Evolutionary conservation across 345 rosid genomes (phyloP).

Genomic region (Euphorbia peplus): DNA sequence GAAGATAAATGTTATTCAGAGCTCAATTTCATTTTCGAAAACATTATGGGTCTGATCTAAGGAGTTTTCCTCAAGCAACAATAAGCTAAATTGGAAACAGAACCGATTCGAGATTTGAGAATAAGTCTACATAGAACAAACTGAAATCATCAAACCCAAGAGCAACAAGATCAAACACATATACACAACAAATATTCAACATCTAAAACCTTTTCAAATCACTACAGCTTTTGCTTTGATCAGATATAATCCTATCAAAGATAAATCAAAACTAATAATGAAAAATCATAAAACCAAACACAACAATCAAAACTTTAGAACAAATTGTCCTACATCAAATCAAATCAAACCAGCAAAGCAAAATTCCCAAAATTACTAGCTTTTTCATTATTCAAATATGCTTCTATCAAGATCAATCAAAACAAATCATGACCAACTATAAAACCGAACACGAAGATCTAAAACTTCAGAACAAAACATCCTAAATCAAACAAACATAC

Average conservation of each 20-base stretch:
- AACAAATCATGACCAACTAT: no score
- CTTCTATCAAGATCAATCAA: background rate
- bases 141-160: background rate
- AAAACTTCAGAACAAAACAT: no score
- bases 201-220: slow-evolving; percentile 2
- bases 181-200: background rate
- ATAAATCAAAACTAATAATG: no score
- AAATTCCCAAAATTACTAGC: no score
- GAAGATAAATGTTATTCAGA: background rate
- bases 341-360: background rate
- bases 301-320: background rate
- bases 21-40: background rate
- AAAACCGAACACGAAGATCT: no score
- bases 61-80: background rate
- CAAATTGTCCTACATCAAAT: background rate
- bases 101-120: background rate
- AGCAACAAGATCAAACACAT: background rate
- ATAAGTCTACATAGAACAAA: background rate
- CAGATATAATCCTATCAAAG: no score
- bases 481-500: no score
- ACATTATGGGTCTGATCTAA: background rate
- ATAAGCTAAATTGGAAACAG: background rate
- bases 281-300: no score
- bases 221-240: background rate
- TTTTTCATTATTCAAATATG: background rate